These are phyloP conservation scores for Aspergillus costaricaensis DNA, from an alignment of 2,329 filamentous ascomycete species.

Conservation along the genomic window DNA sequence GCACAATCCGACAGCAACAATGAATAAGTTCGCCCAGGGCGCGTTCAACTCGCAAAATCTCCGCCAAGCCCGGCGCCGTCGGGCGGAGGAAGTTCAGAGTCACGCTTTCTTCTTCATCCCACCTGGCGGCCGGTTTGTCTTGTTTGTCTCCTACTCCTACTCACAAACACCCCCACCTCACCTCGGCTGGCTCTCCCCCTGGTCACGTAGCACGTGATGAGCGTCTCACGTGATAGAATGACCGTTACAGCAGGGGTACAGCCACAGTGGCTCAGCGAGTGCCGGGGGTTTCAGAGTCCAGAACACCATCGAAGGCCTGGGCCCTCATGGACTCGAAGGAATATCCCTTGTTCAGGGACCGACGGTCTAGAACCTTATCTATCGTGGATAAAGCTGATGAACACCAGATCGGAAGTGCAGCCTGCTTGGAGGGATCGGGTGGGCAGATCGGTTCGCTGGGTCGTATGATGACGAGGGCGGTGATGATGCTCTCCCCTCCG, in stretches of 20 bases:
- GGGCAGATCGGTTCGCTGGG: not conserved
- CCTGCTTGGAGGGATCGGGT: slow-evolving; percentile 2
- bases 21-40: not conserved
- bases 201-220: slow-evolving; percentile 1
- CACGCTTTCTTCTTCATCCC: slow-evolving; percentile 17
- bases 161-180: not conserved
- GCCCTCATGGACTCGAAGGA: slow-evolving; percentile 28
- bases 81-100: slow-evolving; percentile 19
- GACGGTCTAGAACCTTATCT: slow-evolving; percentile 32
- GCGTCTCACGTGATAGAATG: slow-evolving; percentile 11
- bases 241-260: not conserved
- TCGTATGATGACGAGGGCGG: not conserved
- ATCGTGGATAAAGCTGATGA: slow-evolving; percentile 15
- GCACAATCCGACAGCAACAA: slow-evolving; percentile 1
- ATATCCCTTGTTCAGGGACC: slow-evolving; percentile 20
- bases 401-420: slow-evolving; percentile 5
- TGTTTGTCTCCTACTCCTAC: slow-evolving; percentile 9
- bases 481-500: too few relatives aligned
- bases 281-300: slow-evolving; percentile 31
- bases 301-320: slow-evolving; percentile 32
- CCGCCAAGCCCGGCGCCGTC: slow-evolving; percentile 27
- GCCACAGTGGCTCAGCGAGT: slow-evolving; percentile 16
- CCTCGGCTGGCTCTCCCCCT: not conserved
- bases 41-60: slow-evolving; percentile 28
- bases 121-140: slow-evolving; percentile 26